Evolutionary conservation across 805 yeast species (phyloP).

Genomic region (Kazachstania africana): DNA sequence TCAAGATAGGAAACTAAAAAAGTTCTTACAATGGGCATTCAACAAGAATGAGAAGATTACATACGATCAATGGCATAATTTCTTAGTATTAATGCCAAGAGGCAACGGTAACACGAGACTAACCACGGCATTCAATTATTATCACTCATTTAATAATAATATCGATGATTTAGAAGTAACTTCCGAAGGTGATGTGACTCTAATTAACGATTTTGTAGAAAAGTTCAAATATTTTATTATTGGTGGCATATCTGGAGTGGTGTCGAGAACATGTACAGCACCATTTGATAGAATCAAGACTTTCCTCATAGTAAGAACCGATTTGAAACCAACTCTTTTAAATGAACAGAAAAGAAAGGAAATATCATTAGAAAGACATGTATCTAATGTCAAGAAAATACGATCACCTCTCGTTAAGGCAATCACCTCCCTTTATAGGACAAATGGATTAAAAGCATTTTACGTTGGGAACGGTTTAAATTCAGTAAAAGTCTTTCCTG

Average conservation of each 20-base stretch:
- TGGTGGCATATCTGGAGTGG: constrained; percentile 92
- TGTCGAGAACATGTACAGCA: constrained; percentile 92
- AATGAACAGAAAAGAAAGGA: constrained; percentile 47
- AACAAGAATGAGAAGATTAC: constrained; percentile 34
- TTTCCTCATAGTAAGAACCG: constrained; percentile 84
- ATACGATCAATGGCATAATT: constrained; percentile 78
- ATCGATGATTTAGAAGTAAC: constrained; percentile 77
- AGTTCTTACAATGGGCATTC: constrained; percentile 24
- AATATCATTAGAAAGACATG: constrained; percentile 32
- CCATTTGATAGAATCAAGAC: constrained; percentile 95
- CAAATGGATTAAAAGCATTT: constrained; percentile 80
- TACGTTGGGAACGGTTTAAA: constrained; percentile 94
- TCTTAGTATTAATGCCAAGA: constrained; percentile 73
- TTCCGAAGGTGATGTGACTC: constrained; percentile 85
- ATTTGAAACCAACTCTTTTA: constrained; percentile 56
- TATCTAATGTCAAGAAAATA: constrained; percentile 34
- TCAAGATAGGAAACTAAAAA: constrained; percentile 2
- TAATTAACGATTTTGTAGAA: constrained; percentile 63
- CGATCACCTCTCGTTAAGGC: constrained; percentile 74
- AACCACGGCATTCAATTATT: constrained; percentile 69
- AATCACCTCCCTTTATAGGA: constrained; percentile 65
- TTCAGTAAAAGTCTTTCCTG: constrained; percentile 90
- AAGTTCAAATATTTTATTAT: constrained; percentile 89
- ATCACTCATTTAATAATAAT: constrained; percentile 35
- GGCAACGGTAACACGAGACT: constrained; percentile 56